phyloP scores from a whole-genome alignment of 305 asterid species.

The Coffea humblotiana region DNA sequence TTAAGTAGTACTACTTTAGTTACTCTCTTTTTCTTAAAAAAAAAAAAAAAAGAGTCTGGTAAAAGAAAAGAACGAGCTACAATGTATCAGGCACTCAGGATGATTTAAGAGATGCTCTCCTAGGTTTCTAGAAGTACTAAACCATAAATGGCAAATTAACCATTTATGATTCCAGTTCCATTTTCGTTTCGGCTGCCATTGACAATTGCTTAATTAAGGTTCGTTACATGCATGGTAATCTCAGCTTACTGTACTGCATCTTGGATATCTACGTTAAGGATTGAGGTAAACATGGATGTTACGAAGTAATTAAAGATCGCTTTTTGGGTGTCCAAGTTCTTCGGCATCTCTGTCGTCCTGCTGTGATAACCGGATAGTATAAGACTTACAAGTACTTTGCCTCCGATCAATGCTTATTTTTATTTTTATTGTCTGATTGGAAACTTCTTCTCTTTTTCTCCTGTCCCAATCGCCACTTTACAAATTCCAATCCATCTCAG shows the following conservation, averaged over 20 bases:
- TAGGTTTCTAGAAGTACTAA: background rate
- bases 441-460: constrained; percentile 13
- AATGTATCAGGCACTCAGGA: background rate
- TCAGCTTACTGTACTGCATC: background rate
- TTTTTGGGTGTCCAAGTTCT: background rate
- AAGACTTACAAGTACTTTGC: background rate
- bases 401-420: background rate
- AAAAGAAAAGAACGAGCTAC: background rate
- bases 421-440: background rate
- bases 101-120: background rate
- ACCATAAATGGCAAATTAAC: background rate
- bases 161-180: background rate
- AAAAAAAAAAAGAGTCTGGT: background rate
- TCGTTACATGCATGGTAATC: background rate
- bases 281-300: background rate
- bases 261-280: background rate
- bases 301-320: background rate
- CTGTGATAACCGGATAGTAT: background rate
- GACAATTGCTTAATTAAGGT: background rate
- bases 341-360: background rate
- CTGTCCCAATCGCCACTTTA: constrained; percentile 4
- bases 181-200: background rate
- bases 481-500: constrained; percentile 7
- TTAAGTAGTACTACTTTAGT: background rate
- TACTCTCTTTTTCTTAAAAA: background rate